phyloP scores from a whole-genome alignment of 2,329 filamentous ascomycete species.

The Paecilomyces formosus region DNA sequence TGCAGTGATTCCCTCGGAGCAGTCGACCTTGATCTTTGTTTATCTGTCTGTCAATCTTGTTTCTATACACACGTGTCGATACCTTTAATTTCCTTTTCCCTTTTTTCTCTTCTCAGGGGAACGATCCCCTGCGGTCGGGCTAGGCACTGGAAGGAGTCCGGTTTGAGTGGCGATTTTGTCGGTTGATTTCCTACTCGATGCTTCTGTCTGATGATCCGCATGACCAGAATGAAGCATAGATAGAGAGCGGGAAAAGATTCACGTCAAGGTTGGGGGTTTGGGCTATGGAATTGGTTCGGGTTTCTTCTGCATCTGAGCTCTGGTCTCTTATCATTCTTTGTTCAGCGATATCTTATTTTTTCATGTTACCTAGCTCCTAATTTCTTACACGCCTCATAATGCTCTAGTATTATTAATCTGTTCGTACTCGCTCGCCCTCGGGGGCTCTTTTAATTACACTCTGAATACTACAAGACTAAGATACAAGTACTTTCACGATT shows the following conservation, averaged over 20 bases:
- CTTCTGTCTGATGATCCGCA: constrained; percentile 11
- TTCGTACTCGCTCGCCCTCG: neutral
- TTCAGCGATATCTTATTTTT: neutral
- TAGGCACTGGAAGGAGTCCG: constrained; percentile 6
- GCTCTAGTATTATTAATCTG: neutral
- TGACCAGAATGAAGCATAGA: constrained; percentile 18
- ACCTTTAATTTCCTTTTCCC: neutral
- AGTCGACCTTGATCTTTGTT: constrained; percentile 9
- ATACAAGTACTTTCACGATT: neutral
- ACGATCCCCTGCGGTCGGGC: constrained; percentile 1
- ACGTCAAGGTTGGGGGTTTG: constrained; percentile 12
- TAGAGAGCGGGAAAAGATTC: constrained; percentile 14
- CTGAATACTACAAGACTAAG: neutral
- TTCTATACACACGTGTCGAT: constrained; percentile 8
- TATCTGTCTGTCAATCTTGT: constrained; percentile 4
- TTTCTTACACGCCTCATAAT: neutral
- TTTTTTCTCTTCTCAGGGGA: constrained; percentile 1
- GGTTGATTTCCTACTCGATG: constrained; percentile 5
- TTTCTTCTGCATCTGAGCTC: constrained; percentile 6
- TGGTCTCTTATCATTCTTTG: neutral
- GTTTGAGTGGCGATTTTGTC: constrained; percentile 4
- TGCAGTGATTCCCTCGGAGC: constrained; percentile 15
- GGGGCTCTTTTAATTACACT: neutral
- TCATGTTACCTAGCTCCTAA: neutral
- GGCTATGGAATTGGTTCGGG: constrained; percentile 11